These are phyloP conservation scores for Boletus barrowsii DNA, from an alignment of 768 basidiomycete species.

Conservation along the genomic window DNA sequence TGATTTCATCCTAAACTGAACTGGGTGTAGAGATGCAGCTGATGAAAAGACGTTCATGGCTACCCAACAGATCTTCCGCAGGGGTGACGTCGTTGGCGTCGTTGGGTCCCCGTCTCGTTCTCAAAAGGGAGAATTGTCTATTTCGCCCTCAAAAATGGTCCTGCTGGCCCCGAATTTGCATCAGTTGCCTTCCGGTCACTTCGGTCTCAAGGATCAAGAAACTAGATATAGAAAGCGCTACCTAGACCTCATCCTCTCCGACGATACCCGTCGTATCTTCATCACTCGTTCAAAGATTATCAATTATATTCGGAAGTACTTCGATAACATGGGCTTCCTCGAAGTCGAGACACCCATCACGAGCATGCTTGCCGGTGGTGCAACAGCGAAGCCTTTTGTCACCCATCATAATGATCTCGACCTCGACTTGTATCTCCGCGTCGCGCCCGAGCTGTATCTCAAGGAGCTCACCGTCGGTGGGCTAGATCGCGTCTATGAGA, in stretches of 20 bases:
- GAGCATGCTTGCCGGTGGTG: slow-evolving; percentile 93
- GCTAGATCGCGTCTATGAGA: slow-evolving; percentile 96
- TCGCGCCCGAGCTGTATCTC: slow-evolving; percentile 97
- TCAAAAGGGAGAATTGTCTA: slow-evolving; percentile 93
- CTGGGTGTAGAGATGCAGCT: slow-evolving; percentile 49
- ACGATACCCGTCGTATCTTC: slow-evolving; percentile 86
- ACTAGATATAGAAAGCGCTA: slow-evolving; percentile 98
- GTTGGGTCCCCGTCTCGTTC: slow-evolving; percentile 86
- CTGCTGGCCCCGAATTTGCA: slow-evolving; percentile 96
- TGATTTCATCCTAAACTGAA: slow-evolving; percentile 18
- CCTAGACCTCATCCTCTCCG: slow-evolving; percentile 95
- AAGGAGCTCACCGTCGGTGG: slow-evolving; percentile 98
- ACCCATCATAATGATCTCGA: slow-evolving; percentile 99
- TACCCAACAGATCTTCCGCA: slow-evolving; percentile 82
- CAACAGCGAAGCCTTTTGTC: slow-evolving; percentile 97
- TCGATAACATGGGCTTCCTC: slow-evolving; percentile 90
- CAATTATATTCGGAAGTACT: slow-evolving; percentile 88
- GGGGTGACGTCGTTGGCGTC: slow-evolving; percentile 96
- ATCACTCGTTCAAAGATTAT: slow-evolving; percentile 85
- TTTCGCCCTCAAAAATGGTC: slow-evolving; percentile 73
- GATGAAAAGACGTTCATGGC: slow-evolving; percentile 63
- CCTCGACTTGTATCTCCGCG: slow-evolving; percentile 93
- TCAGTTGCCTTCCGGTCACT: slow-evolving; percentile 89
- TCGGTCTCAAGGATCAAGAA: slow-evolving; percentile 96
- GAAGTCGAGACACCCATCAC: slow-evolving; percentile 99